Evolutionary conservation across 805 yeast species (phyloP), one percentile per base, ranked within the genome.

Genomic region (Cyberlindnera veronae): DNA sequence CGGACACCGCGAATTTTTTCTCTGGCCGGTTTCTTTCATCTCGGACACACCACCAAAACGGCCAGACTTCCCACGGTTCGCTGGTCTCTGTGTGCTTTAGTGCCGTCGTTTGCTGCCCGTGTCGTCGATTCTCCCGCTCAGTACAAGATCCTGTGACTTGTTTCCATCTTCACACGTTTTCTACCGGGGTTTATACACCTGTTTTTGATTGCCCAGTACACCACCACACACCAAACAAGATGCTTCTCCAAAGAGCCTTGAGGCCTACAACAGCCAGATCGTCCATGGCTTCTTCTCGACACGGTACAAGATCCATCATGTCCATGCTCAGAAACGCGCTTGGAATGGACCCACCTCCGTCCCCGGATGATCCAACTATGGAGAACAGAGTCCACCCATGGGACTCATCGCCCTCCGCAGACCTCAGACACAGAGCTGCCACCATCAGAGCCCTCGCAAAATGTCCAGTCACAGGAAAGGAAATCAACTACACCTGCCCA

Each of bases 371-470:
- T 27, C 91, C 93, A 19, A 80, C 86, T 1, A 73, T 72, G 15
- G 84, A 79, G 51, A 82, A 83, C 60, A 65, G 91, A 55, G 84
- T 84, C 58, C 84, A 86, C 58, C 79, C 79, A 21, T 90, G 97
- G 97, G 97, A 91, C 57, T 81, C 84, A 44, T 86, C 96, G 2
- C 97, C 98, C 2, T 76, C 81, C 19, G 84, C 84, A 39, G 96
- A 87, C 51, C 70, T 91, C 44, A 76, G 98, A 49, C 84, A 87
- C 50, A 74, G 97, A 46, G 97, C 98, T 1, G 96, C 95, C 16
- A 78, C 81, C 42, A 93, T 91, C 47, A 76, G 90, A 58, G 83
- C 95, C 5, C 72, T 81, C 46, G 96, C 96, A 10, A 76, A 77
- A 56, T 91, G 98, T 62, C 98, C 97, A 0, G 93, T 90, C 11